Percentiles rank a stretch among this genome's conserved stretches.
These are phyloP conservation scores for Cichorium intybus DNA, from an alignment of 140 eudicot species.

Conservation along the genomic window DNA sequence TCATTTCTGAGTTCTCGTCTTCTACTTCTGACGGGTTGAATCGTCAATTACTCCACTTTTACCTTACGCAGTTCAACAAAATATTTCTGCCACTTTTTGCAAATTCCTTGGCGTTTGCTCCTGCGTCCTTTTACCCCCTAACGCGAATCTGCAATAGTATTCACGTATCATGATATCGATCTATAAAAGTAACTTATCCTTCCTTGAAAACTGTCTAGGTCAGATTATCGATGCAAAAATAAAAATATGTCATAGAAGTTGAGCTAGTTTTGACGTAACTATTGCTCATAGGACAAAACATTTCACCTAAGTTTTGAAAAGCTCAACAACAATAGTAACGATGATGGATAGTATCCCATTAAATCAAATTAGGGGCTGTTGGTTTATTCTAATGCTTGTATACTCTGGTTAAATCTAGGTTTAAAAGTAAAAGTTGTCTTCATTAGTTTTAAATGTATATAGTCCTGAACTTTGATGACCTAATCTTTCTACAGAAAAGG, in stretches of 20 bases:
- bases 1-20: conserved; percentile 13
- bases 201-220: neutral
- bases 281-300: conserved; percentile 4
- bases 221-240: neutral
- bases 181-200: neutral
- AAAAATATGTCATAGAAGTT: neutral
- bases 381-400: neutral
- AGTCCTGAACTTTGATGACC: neutral
- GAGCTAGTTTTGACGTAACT: neutral
- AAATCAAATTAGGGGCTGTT: conserved; percentile 1
- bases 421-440: neutral
- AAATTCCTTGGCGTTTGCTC: neutral
- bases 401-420: neutral
- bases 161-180: neutral
- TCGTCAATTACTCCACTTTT: neutral
- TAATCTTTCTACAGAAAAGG: conserved; percentile 55
- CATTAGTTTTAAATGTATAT: neutral
- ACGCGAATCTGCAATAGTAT: neutral
- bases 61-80: neutral
- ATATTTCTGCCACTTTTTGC: neutral
- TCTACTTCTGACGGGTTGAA: conserved; percentile 7
- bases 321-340: neutral
- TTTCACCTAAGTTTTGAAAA: conserved; percentile 1
- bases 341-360: neutral
- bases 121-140: neutral